Evolutionary conservation across 257 asterid genomes (phyloP).

Genomic region (Solanum tarijense): DNA sequence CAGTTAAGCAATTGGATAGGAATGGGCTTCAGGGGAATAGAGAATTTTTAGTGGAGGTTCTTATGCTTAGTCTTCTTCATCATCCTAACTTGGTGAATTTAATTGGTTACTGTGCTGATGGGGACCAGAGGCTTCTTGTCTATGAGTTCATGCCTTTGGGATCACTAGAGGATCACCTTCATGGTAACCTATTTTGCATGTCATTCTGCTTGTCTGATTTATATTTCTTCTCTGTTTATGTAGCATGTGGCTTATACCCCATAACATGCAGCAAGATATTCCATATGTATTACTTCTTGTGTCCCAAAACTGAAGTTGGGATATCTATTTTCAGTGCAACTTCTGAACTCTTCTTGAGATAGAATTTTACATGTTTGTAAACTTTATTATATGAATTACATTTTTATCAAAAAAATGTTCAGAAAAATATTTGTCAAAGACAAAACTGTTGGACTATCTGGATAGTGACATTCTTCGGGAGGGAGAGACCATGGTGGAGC

Average conservation of each 20-base stretch:
- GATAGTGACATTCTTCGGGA: not conserved
- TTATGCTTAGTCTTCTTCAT: slow-evolving; percentile 97
- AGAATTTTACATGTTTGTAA: not conserved
- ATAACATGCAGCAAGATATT: not conserved
- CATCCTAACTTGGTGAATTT: slow-evolving; percentile 87
- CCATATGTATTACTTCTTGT: not conserved
- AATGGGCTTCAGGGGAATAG: slow-evolving; percentile 98
- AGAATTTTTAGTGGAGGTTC: slow-evolving; percentile 94
- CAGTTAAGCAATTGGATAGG: slow-evolving; percentile 94
- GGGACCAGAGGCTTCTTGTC: slow-evolving; percentile 97
- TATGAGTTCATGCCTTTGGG: slow-evolving; percentile 98
- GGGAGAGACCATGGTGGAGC: not conserved
- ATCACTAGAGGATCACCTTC: slow-evolving; percentile 94
- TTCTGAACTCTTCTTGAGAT: not conserved
- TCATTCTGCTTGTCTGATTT: not conserved
- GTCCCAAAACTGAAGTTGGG: not conserved
- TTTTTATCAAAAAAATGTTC: not conserved
- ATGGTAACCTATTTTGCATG: slow-evolving; percentile 38
- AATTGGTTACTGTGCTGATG: slow-evolving; percentile 97
- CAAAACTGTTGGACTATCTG: not conserved
- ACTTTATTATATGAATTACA: not conserved
- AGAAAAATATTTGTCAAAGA: not conserved
- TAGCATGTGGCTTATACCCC: not conserved
- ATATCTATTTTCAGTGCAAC: not conserved
- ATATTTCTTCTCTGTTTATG: not conserved